Percentiles rank a stretch among this genome's conserved stretches.
Conservation (phyloP, 1,139 yeast genomes). For the Suhomyces wounanorum region DNA sequence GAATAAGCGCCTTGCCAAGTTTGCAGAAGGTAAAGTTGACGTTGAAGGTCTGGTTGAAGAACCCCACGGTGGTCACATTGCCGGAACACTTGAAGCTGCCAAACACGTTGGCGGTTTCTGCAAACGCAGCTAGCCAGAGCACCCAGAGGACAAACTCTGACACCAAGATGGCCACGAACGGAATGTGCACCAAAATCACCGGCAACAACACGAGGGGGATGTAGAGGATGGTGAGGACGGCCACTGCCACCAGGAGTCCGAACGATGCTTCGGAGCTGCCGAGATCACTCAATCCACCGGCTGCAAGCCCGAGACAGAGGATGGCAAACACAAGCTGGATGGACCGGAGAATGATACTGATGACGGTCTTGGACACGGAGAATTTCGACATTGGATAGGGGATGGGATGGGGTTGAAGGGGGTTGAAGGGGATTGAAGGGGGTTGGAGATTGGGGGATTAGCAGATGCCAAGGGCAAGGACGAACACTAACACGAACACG, state of each 20-base stretch:
- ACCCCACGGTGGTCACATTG: neutral
- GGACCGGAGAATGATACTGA: conserved; percentile 7
- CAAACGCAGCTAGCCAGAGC: conserved; percentile 22
- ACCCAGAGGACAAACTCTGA: conserved; percentile 24
- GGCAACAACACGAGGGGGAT: conserved; percentile 19
- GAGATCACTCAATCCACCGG: conserved; percentile 23
- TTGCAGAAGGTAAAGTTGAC: conserved; percentile 19
- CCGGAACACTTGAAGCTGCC: conserved; percentile 25
- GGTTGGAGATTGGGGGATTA: too few relatives aligned
- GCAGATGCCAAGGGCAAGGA: too few relatives aligned
- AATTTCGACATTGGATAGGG: neutral
- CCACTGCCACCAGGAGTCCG: conserved; percentile 25
- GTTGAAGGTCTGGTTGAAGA: neutral
- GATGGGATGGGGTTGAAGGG: neutral
- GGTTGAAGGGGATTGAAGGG: too few relatives aligned
- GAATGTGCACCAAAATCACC: conserved; percentile 19
- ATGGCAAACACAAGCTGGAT: conserved; percentile 28
- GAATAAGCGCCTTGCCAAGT: conserved; percentile 31
- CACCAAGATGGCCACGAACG: conserved; percentile 19
- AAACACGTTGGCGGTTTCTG: conserved; percentile 26
- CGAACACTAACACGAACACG: too few relatives aligned
- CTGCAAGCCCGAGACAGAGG: conserved; percentile 28
- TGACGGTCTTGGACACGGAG: conserved; percentile 1
- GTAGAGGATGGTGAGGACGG: conserved; percentile 28
- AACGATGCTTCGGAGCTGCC: conserved; percentile 20